Evolutionary conservation across 495 filamentous ascomycete species (phyloP).

Genomic region (Xylaria grammica): DNA sequence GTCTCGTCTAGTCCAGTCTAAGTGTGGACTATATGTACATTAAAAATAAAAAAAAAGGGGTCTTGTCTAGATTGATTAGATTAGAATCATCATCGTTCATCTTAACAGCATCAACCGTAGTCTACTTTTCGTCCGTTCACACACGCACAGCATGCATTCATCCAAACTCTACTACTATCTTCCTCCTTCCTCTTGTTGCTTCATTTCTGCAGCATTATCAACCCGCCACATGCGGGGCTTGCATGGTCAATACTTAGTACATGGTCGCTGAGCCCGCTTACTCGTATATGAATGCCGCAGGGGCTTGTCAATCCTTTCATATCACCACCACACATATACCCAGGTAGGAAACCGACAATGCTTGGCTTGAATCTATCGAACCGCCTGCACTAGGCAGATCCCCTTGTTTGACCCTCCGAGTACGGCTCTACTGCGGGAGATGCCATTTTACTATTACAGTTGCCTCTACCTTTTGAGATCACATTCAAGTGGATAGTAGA

Average conservation of each 20-base stretch:
- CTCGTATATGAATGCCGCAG: conserved; percentile 7
- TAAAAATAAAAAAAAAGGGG: too few relatives aligned
- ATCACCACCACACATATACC: conserved; percentile 11
- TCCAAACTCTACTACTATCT: too few relatives aligned
- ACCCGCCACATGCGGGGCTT: conserved; percentile 3
- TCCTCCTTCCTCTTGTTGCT: too few relatives aligned
- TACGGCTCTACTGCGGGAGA: not conserved
- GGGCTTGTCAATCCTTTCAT: not conserved
- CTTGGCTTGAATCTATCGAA: conserved; percentile 7
- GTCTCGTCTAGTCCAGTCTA: too few relatives aligned
- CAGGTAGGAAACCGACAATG: not conserved
- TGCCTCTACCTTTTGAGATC: not conserved
- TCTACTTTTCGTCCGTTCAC: too few relatives aligned
- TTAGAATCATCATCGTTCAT: too few relatives aligned
- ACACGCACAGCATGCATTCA: too few relatives aligned
- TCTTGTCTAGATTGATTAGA: too few relatives aligned
- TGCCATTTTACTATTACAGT: not conserved
- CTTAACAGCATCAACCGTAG: too few relatives aligned
- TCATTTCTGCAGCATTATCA: too few relatives aligned
- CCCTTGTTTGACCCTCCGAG: not conserved
- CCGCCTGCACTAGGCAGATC: not conserved
- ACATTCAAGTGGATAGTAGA: not conserved
- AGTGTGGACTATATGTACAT: too few relatives aligned
- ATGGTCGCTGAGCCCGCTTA: not conserved
- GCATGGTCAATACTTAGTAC: not conserved